phyloP scores from a whole-genome alignment of 257 asterid genomes.

The Marsdenia floribunda region DNA sequence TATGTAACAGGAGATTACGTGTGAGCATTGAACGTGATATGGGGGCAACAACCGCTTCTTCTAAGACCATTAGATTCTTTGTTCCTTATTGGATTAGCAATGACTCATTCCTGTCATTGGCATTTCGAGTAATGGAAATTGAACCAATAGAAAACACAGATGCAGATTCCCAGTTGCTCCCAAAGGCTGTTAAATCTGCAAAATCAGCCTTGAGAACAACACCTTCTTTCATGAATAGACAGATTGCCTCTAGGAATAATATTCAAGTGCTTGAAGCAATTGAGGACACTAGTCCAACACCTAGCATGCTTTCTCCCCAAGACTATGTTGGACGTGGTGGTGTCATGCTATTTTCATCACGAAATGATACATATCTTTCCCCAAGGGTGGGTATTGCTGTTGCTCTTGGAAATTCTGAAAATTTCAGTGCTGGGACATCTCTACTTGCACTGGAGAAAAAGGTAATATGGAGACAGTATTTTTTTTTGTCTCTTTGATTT shows the following conservation, averaged over 20 bases:
- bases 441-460: conserved; percentile 98
- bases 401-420: conserved; percentile 73
- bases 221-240: conserved; percentile 52
- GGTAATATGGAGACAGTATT: conserved; percentile 38
- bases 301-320: conserved; percentile 99
- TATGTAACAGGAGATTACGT: conserved; percentile 67
- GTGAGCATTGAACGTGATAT: conserved; percentile 94
- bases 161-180: conserved; percentile 47
- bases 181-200: conserved; percentile 67
- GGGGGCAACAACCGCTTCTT: conserved; percentile 90
- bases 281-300: conserved; percentile 88
- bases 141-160: conserved; percentile 70
- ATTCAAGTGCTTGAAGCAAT: conserved; percentile 81
- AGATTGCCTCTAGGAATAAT: conserved; percentile 48
- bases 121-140: conserved; percentile 91
- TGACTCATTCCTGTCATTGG: conserved; percentile 64
- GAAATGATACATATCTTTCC: conserved; percentile 82
- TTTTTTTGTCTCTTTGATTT: background rate
- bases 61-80: conserved; percentile 88
- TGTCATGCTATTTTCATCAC: conserved; percentile 79
- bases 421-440: conserved; percentile 77
- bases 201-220: conserved; percentile 56
- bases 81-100: conserved; percentile 98
- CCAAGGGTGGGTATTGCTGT: conserved; percentile 95
- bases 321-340: conserved; percentile 96